Conservation (phyloP, 192 early-diverging fungal genomes). For the Mortierella claussenii region DNA sequence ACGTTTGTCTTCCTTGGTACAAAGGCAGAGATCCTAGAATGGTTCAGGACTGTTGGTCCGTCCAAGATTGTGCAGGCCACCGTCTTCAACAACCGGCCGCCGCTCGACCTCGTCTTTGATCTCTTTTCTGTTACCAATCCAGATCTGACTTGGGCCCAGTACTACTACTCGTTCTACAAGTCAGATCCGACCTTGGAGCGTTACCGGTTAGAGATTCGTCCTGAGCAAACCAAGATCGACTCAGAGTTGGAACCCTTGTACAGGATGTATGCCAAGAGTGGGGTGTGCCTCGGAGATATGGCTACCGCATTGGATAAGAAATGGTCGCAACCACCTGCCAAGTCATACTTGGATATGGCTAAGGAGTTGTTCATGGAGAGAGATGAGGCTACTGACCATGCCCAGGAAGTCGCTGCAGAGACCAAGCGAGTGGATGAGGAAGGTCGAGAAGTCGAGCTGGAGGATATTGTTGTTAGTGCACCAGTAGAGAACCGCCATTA, state of each 20-base stretch:
- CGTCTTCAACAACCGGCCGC: slow-evolving; percentile 48
- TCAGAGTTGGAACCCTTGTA: slow-evolving; percentile 48
- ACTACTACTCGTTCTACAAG: slow-evolving; percentile 52
- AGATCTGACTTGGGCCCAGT: slow-evolving; percentile 50
- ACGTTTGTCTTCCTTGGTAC: slow-evolving; percentile 62
- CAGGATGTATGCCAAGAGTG: slow-evolving; percentile 56
- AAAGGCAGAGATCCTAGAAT: slow-evolving; percentile 56
- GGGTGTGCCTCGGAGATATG: slow-evolving; percentile 54
- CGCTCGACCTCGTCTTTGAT: slow-evolving; percentile 61
- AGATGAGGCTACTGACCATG: slow-evolving; percentile 33
- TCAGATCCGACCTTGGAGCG: slow-evolving; percentile 49
- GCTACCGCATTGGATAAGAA: slow-evolving; percentile 52
- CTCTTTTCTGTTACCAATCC: slow-evolving; percentile 54
- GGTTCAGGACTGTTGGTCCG: slow-evolving; percentile 55
- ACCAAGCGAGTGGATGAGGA: slow-evolving; percentile 32
- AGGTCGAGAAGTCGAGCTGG: slow-evolving; percentile 30
- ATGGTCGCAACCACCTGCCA: slow-evolving; percentile 50
- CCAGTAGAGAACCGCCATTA: slow-evolving; percentile 1
- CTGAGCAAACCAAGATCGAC: slow-evolving; percentile 58
- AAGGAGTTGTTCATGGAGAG: slow-evolving; percentile 48
- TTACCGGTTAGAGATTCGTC: slow-evolving; percentile 57
- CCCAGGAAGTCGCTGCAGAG: slow-evolving; percentile 22
- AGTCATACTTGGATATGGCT: slow-evolving; percentile 48
- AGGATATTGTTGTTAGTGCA: slow-evolving; percentile 34
- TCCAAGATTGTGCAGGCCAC: slow-evolving; percentile 24